These are phyloP conservation scores for Erysimum cheiranthoides DNA, from an alignment of 345 rosid genomes.

Conservation along the genomic window DNA sequence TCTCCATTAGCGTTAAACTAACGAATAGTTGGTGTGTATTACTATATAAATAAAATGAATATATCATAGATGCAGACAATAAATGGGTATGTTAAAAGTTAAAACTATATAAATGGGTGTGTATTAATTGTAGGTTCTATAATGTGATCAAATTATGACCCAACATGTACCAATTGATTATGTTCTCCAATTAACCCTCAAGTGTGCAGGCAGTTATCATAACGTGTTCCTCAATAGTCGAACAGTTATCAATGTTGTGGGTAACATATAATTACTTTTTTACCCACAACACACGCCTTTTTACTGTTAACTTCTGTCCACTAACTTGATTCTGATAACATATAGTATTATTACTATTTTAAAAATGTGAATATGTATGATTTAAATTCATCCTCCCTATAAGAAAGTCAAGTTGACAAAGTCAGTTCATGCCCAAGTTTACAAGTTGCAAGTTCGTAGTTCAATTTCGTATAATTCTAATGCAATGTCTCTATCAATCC, in stretches of 20 bases:
- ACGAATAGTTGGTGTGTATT: not conserved
- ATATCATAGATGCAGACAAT: not conserved
- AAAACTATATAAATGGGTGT: not conserved
- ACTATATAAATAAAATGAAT: not conserved
- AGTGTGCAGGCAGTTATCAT: conserved; percentile 45
- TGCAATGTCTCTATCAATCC: conserved; percentile 15
- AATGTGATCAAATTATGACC: conserved; percentile 22
- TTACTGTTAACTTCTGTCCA: conserved; percentile 10
- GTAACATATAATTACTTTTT: too few species aligned
- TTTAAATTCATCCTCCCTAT: not conserved
- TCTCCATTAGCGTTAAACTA: not conserved
- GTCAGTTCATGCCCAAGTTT: conserved; percentile 33
- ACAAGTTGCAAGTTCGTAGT: conserved; percentile 35
- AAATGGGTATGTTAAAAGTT: not conserved
- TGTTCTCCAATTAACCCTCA: conserved; percentile 41
- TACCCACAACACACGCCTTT: conserved; percentile 25
- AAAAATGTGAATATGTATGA: not conserved
- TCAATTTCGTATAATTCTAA: not conserved
- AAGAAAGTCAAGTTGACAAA: conserved; percentile 43
- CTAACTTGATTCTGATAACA: not conserved
- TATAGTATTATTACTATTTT: too few species aligned
- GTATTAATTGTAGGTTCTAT: not conserved
- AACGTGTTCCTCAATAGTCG: conserved; percentile 33
- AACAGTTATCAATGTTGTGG: conserved; percentile 17
- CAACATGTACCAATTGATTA: conserved; percentile 16